Evolutionary conservation across 177 flowering plant genomes (phyloP).

Genomic region (Vitis hybrid): DNA sequence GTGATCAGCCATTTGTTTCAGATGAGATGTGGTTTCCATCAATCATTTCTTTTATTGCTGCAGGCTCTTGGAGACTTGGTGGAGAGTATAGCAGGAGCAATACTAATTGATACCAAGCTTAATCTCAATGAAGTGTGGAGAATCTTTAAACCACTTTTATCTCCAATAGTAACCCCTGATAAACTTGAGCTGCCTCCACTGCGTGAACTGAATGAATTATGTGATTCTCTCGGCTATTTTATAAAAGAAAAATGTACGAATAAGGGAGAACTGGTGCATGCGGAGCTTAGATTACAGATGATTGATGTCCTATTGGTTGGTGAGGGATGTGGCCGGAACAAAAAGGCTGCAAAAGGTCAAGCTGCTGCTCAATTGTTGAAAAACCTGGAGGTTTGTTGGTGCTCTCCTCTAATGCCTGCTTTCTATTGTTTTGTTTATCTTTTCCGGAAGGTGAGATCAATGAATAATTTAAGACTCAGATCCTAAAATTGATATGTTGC

Average conservation of each 20-base stretch:
- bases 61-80: constrained; percentile 96
- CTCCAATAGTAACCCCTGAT: constrained; percentile 92
- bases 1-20: background rate
- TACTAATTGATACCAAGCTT: constrained; percentile 66
- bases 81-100: constrained; percentile 93
- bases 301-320: constrained; percentile 54
- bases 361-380: constrained; percentile 70
- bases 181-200: constrained; percentile 74
- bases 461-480: too few species aligned
- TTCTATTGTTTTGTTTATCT: background rate
- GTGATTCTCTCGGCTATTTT: constrained; percentile 75
- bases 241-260: constrained; percentile 38
- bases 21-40: background rate
- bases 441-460: too few species aligned
- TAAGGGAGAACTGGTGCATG: constrained; percentile 50
- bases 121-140: constrained; percentile 76
- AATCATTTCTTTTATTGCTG: background rate
- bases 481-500: too few species aligned
- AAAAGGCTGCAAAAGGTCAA: constrained; percentile 66
- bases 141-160: constrained; percentile 63
- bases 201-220: constrained; percentile 69
- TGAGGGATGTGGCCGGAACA: constrained; percentile 48
- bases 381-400: constrained; percentile 61
- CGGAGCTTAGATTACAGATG: constrained; percentile 64
- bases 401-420: constrained; percentile 1